A percentile compares a stretch with the other conserved stretches of the same genome.
Conservation (phyloP, 192 early-diverging fungal species). For the Coemansia biformis region DNA sequence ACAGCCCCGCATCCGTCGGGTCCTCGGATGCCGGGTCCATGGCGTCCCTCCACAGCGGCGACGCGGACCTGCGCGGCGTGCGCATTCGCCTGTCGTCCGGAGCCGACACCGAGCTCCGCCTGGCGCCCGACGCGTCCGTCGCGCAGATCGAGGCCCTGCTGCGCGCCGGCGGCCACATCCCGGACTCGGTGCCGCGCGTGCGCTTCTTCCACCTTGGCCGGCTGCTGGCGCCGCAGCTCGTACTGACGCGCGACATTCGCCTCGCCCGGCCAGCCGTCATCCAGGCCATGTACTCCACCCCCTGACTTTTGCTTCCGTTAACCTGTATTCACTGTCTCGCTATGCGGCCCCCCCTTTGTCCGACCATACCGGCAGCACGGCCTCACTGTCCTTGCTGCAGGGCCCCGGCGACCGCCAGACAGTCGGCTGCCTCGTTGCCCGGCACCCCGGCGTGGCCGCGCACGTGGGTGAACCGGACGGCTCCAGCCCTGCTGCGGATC, state of each 20-base stretch:
- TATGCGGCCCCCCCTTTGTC: too few species aligned
- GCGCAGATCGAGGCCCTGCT: constrained; percentile 26
- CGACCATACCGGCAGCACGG: too few species aligned
- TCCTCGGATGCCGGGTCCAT: neutral
- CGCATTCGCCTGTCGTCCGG: constrained; percentile 20
- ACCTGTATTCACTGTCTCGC: too few species aligned
- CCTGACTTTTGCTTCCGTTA: neutral
- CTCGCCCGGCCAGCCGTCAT: constrained; percentile 13
- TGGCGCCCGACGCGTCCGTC: constrained; percentile 22
- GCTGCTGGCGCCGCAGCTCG: constrained; percentile 25
- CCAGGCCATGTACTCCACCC: constrained; percentile 15
- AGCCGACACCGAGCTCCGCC: constrained; percentile 7
- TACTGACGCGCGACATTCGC: constrained; percentile 19
- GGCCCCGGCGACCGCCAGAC: constrained; percentile 70
- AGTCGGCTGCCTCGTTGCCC: constrained; percentile 81
- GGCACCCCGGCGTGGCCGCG: constrained; percentile 61
- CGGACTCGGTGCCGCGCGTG: constrained; percentile 10
- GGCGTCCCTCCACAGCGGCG: neutral
- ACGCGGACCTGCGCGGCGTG: neutral
- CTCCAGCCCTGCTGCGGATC: constrained; percentile 15
- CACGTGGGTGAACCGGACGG: constrained; percentile 55
- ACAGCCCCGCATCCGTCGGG: neutral
- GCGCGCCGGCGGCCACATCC: constrained; percentile 11
- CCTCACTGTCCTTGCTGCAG: neutral
- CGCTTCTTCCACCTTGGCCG: constrained; percentile 52